Evolutionary conservation across 148 eudicot genomes (phyloP).

Genomic region (Amaranthus hypochondriacus): DNA sequence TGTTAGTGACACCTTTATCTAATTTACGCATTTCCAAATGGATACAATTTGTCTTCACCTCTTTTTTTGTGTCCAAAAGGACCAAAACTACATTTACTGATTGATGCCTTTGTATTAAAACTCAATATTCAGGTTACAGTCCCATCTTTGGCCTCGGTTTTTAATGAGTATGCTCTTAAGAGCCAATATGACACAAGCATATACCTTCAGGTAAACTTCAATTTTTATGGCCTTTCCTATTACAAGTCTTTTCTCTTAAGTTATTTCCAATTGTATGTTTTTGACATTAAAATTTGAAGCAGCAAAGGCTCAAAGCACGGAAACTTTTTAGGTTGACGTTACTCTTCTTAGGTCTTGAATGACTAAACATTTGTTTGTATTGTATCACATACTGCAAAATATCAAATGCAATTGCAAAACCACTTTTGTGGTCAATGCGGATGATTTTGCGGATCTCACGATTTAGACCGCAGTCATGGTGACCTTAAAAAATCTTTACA

Average conservation of each 20-base stretch:
- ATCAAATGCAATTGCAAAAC: too few relatives aligned
- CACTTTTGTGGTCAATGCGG: too few relatives aligned
- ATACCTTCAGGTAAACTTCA: slow-evolving; percentile 67
- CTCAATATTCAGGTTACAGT: slow-evolving; percentile 57
- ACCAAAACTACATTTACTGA: not conserved
- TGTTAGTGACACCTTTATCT: slow-evolving; percentile 47
- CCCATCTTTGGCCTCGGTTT: slow-evolving; percentile 91
- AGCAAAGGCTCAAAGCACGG: not conserved
- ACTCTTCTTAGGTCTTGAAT: not conserved
- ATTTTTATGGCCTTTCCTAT: not conserved
- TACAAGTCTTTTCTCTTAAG: not conserved
- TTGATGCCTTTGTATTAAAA: not conserved
- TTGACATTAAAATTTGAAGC: not conserved
- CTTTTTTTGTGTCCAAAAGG: not conserved
- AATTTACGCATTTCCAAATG: not conserved
- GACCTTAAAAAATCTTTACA: not conserved
- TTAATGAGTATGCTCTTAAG: slow-evolving; percentile 88
- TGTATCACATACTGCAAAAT: not conserved
- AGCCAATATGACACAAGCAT: slow-evolving; percentile 92
- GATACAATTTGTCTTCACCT: not conserved
- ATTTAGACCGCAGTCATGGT: too few relatives aligned
- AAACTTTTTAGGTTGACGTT: not conserved
- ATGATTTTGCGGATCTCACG: too few relatives aligned
- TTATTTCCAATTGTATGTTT: not conserved
- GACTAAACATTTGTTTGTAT: not conserved